Base-by-base conservation (phyloP, 2,329 filamentous ascomycete genomes). In the Penicillium sp. region DNA sequence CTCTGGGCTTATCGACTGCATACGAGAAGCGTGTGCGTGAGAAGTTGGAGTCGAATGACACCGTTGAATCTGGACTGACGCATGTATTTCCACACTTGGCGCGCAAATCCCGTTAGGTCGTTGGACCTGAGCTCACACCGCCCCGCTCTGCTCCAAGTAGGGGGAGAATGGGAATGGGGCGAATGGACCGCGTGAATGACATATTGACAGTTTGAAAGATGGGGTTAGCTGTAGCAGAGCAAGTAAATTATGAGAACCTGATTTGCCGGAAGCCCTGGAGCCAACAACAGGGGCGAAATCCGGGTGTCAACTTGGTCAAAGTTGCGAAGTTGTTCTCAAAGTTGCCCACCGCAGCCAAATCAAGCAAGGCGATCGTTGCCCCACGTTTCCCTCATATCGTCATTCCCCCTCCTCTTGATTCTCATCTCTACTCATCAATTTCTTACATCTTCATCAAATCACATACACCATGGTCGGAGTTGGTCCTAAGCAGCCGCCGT, bases 401-500 rank as follows among this genome's bases (percentile, higher is more conserved):
- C 62, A 65, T 60, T 45, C 49, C 51, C 53, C 24, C 31, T 50
- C 42, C 33, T 42, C 36, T 46, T 45, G 41, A 31, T 39, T 39
- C 28, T 36, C n/a, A 33, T 47, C 28, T 43, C 45, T 21, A n/a
- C 49, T 31, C 43, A 21, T 49, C 42, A 42, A 34, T 26, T 47
- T 52, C 43, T 31, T 24, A 44, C 43, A 36, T 31, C 15, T 38
- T 5, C 43, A 47, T 49, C 31, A 16, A 18, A 50, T 23, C 18
- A 42, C 53, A 49, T 66, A 65, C 73, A 81, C 66, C 45, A 88
- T 88, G 85, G 84, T 86, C 62, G 81, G 82, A 65, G 64, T 85
- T 56, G 82, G 83, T 68, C 82, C 85, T 59, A 84, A 83, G 71
- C 81, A 79, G 67, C 79, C 80, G 58, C 85, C 84, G 39, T 86